These are phyloP conservation scores for Heterobasidion occidentale DNA, from an alignment of 1,284 basidiomycete genomes.

Conservation along the genomic window DNA sequence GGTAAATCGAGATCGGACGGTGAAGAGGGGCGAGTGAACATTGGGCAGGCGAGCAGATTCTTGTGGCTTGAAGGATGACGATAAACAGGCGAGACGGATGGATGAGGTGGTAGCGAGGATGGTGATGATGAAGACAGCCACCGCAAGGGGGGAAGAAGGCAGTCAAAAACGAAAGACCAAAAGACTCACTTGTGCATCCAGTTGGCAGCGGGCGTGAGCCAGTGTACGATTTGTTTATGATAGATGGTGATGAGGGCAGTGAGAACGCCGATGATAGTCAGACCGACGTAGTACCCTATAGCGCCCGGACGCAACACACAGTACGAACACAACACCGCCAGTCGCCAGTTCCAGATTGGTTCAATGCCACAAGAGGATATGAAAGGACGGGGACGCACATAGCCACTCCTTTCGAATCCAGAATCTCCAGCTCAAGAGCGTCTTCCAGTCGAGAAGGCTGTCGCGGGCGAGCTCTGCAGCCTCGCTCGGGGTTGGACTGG, in stretches of 20 bases:
- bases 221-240: slow-evolving; percentile 46
- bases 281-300: slow-evolving; percentile 28
- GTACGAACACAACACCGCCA: background rate
- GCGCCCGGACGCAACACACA: background rate
- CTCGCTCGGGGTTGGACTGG: slow-evolving; percentile 34
- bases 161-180: too few species aligned
- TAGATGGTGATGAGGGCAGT: slow-evolving; percentile 49
- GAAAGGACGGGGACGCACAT: slow-evolving; percentile 27
- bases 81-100: slow-evolving; percentile 20
- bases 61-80: too few species aligned
- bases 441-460: slow-evolving; percentile 36
- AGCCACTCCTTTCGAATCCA: slow-evolving; percentile 44
- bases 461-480: slow-evolving; percentile 23
- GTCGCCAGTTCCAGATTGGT: too few species aligned
- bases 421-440: slow-evolving; percentile 33
- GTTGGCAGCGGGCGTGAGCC: slow-evolving; percentile 46
- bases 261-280: slow-evolving; percentile 24
- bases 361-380: too few species aligned
- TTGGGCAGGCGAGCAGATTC: too few species aligned
- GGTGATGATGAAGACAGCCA: too few species aligned
- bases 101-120: background rate
- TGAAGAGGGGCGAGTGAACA: slow-evolving; percentile 5
- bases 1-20: slow-evolving; percentile 30
- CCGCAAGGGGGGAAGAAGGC: too few species aligned
- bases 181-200: slow-evolving; percentile 37